Evolutionary conservation across 805 yeast genomes (phyloP).

Genomic region (Brettanomyces anomalus): DNA sequence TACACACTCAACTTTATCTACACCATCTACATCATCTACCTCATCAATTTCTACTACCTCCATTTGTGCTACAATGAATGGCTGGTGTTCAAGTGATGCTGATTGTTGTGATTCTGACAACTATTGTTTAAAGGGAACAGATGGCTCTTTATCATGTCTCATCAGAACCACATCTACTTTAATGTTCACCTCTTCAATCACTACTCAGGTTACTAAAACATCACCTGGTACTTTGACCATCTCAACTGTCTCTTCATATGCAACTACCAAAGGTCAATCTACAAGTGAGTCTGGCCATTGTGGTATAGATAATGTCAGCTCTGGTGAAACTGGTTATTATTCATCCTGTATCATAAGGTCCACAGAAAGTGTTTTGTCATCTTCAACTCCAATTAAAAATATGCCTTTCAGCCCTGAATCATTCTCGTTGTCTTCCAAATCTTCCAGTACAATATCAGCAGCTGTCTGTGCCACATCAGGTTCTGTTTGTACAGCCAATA

Average conservation of each 20-base stretch:
- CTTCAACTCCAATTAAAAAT: neutral
- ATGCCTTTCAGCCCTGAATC: too few relatives aligned
- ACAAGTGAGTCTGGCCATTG: neutral
- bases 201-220: too few relatives aligned
- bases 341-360: neutral
- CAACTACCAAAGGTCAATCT: neutral
- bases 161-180: neutral
- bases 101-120: constrained; percentile 1
- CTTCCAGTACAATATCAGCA: neutral
- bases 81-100: neutral
- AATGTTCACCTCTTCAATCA: too few relatives aligned
- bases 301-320: neutral
- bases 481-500: neutral
- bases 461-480: neutral
- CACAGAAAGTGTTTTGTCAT: neutral
- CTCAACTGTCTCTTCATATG: neutral
- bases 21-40: neutral
- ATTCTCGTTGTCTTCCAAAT: neutral
- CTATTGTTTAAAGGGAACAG: neutral
- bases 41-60: too few relatives aligned
- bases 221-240: neutral
- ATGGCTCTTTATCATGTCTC: neutral
- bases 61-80: too few relatives aligned
- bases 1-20: neutral
- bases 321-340: neutral